Evolutionary conservation across 140 eudicot species (phyloP), one percentile per base, ranked within the genome.

Genomic region (Eryngium alpinum): DNA sequence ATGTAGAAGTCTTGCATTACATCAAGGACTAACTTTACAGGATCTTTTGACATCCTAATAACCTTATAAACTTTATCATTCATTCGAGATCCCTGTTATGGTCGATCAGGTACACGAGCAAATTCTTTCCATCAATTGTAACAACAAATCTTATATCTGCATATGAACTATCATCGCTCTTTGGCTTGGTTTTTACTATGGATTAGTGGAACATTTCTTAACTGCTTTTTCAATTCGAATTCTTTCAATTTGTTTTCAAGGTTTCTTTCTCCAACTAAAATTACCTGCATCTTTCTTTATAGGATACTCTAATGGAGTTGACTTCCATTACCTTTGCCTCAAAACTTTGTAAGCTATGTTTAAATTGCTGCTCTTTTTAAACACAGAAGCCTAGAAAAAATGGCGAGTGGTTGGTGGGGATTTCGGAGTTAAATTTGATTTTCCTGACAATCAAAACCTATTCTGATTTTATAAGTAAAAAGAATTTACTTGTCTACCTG

Each of bases 11-110:
- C 87, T 53, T 66, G 83, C 82, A 87, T 78, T 59, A 85, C 91
- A 81, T 83, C 87, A 6, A 86, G 72, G 49, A 88, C 88, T 53
- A 86, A 24, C 74, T 60, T 81, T 63, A 84, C 89, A 17, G 91
- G 89, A 52, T 86, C 79, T 27, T 24, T 18, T 46, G 84, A 86
- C n/a, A 81, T 24, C 25, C 52, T 32, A 71, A 88, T 88, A 21
- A 67, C 88, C 69, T 62, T 75, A 33, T 15, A 33, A 75, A 83
- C 84, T 71, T 86, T 80, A 38, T 67, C 82, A 9, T 27, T 74
- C 84, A 77, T 78, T 25, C 51, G 25, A 65, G 83, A 59, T 84
- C 83, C 31, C 77, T 63, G 29, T 72, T 77, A 16, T 34, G 72
- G 22, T 65, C 77, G 29, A 77, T 83, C 18, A 88, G 11, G 51